These are phyloP conservation scores for Sclerotinia nivalis DNA, from an alignment of 2,329 filamentous ascomycete genomes.

Conservation along the genomic window DNA sequence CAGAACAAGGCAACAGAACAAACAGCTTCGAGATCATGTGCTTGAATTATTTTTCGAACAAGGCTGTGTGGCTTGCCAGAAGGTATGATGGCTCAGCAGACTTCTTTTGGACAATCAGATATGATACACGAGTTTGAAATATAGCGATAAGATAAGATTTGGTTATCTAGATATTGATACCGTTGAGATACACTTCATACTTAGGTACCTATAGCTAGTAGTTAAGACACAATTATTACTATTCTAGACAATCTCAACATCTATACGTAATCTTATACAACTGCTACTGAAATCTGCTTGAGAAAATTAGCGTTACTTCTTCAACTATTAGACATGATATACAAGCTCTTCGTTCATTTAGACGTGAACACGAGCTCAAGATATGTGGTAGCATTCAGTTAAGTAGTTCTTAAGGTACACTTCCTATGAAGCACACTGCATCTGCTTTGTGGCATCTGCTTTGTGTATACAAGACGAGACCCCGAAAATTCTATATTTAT, in stretches of 20 bases:
- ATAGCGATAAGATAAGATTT: no score
- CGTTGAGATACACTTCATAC: no score
- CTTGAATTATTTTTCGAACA: neutral
- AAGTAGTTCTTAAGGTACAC: neutral
- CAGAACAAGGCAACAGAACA: neutral
- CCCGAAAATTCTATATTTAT: conserved; percentile 8
- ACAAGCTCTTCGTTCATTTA: neutral
- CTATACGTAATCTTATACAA: neutral
- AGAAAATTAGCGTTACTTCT: neutral
- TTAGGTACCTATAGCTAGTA: no score
- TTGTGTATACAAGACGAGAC: neutral
- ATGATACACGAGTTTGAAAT: no score
- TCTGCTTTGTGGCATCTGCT: no score
- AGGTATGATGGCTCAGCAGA: no score
- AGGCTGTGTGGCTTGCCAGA: conserved; percentile 5
- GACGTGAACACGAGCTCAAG: neutral
- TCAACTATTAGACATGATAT: neutral
- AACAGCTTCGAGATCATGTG: conserved; percentile 7
- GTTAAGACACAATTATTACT: neutral
- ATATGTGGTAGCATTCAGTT: neutral
- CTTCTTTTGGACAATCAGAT: no score
- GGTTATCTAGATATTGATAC: neutral
- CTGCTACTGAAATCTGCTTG: neutral
- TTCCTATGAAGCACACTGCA: neutral
- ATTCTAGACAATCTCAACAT: neutral